Base-by-base conservation (phyloP, 2,329 filamentous ascomycete species). In the Penicillium freii region DNA sequence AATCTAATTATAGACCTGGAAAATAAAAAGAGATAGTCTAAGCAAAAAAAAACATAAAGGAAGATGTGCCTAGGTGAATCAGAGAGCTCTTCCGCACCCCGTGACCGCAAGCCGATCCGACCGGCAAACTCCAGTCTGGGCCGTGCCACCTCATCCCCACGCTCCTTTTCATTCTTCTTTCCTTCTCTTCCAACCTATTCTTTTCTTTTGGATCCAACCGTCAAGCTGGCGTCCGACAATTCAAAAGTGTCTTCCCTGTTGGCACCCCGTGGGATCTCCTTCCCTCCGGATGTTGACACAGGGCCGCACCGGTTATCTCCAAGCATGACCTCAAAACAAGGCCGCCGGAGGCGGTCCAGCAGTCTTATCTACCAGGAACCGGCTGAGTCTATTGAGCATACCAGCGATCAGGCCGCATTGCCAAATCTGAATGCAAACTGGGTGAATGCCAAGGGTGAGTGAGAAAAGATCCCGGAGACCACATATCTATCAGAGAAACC, bases 281-380 rank as follows among this genome's bases (percentile, higher is more conserved):
- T 94, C 84, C 89, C 92, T 82, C 88, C 87, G 82, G 88, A 88
- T 79, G 85, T 87, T 69, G 88, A 90, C 83, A 86, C 78, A 82
- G 87, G 82, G 68, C 74, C 73, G 58, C 70, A 72, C 54, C 72
- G 77, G 81, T 82, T 78, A 78, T 83, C 79, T 77, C 81, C 85
- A 77, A 82, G 76, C 75, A 85, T 82, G 80, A 78, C 72, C 68
- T 84, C 87, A 70, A 82, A 83, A 71, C 86, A 88, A 74, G 88
- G 87, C 66, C 85, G 93, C 77, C 87, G 93, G 83, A 88, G 94
- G 82, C 88, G 94, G 79, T 97, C 94, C 77, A 97, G 93, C 81
- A 97, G 93, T 80, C 87, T 99, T 79, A 92, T 99, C 78, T 97
- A 97, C 78, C 92, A 96, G 73, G 94, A 99, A 77, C 94, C 94